These are phyloP conservation scores for Cylindrotheca fusiformis DNA, from an alignment of 108 stramenopile genomes.

Conservation along the genomic window DNA sequence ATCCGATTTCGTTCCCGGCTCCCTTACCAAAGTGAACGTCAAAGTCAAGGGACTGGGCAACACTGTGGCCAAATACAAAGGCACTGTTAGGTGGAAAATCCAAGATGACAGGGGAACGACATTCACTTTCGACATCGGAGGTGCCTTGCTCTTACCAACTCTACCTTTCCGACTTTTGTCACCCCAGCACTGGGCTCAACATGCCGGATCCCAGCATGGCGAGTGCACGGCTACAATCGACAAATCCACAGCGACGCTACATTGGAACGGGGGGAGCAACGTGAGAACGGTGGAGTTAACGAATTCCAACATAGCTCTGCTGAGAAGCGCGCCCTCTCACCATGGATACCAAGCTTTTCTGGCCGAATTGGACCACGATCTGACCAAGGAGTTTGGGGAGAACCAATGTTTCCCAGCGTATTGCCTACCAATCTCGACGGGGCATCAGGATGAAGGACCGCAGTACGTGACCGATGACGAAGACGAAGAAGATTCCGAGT, in stretches of 20 bases:
- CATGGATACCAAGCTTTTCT: too few relatives aligned
- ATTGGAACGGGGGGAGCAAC: conserved; percentile 1
- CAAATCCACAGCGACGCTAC: too few relatives aligned
- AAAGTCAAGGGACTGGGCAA: conserved; percentile 5
- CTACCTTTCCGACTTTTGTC: conserved; percentile 11
- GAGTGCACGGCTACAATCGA: too few relatives aligned
- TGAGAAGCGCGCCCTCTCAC: conserved; percentile 8
- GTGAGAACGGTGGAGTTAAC: background rate
- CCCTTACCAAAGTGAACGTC: background rate
- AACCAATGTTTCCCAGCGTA: too few relatives aligned
- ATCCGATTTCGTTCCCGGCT: conserved; percentile 4
- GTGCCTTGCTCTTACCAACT: background rate
- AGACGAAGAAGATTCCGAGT: too few relatives aligned
- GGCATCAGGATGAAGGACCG: too few relatives aligned
- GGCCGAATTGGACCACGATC: too few relatives aligned
- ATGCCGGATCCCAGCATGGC: background rate
- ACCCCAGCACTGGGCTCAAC: conserved; percentile 15
- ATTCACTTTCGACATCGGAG: background rate
- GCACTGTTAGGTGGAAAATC: conserved; percentile 17
- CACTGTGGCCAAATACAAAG: too few relatives aligned
- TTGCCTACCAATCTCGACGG: too few relatives aligned
- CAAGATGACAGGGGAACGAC: conserved; percentile 7
- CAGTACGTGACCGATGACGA: too few relatives aligned
- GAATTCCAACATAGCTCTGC: conserved; percentile 1
- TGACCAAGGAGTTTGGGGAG: too few relatives aligned